A percentile compares a stretch with the other conserved stretches of the same genome.
Conservation (phyloP, 225 moss, liverwort and hornwort genomes). For the Climacium dendroides region DNA sequence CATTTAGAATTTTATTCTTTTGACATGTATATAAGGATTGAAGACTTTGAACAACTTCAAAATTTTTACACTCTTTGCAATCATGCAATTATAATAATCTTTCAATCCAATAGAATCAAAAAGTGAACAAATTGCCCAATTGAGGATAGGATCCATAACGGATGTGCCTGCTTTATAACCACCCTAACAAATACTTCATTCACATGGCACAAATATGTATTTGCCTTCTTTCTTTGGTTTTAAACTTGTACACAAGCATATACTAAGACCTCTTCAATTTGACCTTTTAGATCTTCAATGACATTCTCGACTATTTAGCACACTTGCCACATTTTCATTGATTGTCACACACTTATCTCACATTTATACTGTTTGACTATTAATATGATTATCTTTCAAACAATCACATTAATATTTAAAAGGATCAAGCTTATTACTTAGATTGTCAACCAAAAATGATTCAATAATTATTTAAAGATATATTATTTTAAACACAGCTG, state of each 20-base stretch:
- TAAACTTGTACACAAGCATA: background rate
- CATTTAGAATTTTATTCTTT: background rate
- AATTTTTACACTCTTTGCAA: background rate
- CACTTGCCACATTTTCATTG: background rate
- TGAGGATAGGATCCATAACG: background rate
- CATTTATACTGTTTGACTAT: background rate
- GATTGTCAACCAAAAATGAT: too few relatives aligned
- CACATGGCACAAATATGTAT: background rate
- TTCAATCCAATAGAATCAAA: background rate
- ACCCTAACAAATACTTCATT: background rate
- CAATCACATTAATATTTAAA: too few relatives aligned
- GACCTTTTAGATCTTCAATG: background rate
- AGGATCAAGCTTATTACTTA: too few relatives aligned
- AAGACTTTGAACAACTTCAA: too few relatives aligned
- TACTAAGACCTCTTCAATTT: background rate
- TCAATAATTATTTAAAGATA: too few relatives aligned
- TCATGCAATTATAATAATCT: background rate
- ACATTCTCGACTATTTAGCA: background rate
- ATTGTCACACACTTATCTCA: background rate
- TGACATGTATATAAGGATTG: background rate
- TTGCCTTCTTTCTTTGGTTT: background rate
- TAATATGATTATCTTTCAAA: too few relatives aligned
- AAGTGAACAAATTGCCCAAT: background rate
- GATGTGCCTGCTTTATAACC: background rate
- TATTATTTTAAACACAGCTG: too few relatives aligned